Base-by-base conservation (phyloP, 2,329 filamentous ascomycete species). In the Xylaria sp. region DNA sequence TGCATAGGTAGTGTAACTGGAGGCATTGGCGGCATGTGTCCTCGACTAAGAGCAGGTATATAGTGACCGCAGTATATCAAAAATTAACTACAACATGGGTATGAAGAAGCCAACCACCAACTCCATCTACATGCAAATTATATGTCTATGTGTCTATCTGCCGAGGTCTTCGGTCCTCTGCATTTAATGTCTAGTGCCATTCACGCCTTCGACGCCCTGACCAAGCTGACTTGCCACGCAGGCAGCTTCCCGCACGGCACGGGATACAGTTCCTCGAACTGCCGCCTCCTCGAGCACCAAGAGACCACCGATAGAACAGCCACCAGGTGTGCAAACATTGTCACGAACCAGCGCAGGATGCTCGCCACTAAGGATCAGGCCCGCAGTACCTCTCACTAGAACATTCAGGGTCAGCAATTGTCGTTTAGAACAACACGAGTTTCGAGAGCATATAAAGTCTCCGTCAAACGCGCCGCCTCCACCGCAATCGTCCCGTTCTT, bases 291-390 rank as follows among this genome's bases (percentile, higher is more conserved):
- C 92, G 7, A 95, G 81, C 5, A 91, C 89, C 73, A 93, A 77
- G 59, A 94, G 79, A 0, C 92, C 93, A 2, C 88, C 89, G 69
- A 94, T 93, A 5, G 91, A 94, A 79, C 91, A 94, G 1, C 92
- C 92, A 5, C 91, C 92, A 0, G 92, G 91, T 1, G 91, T 93
- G 72, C 83, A 89, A n/a, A 93, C 90, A 80, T 92, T 92, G 73
- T 95, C 92, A 60, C 89, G 85, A 60, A 94, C 80, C 25, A 93
- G 80, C 18, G 91, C 91, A 1, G 92, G 93, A 78, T 94, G 92
- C 77, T 93, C 91, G 15, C 91, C 91, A 63, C 81, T 85, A 63
- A 92, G 83, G 12, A 94, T 88, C 73, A 94, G 76, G 0, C 86
- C 88, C 0, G 91, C 90, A 0, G 90, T 89, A 25, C 92, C 92